phyloP scores from a whole-genome alignment of 1,284 basidiomycete genomes.

The Phylloboletellus chloephorus region DNA sequence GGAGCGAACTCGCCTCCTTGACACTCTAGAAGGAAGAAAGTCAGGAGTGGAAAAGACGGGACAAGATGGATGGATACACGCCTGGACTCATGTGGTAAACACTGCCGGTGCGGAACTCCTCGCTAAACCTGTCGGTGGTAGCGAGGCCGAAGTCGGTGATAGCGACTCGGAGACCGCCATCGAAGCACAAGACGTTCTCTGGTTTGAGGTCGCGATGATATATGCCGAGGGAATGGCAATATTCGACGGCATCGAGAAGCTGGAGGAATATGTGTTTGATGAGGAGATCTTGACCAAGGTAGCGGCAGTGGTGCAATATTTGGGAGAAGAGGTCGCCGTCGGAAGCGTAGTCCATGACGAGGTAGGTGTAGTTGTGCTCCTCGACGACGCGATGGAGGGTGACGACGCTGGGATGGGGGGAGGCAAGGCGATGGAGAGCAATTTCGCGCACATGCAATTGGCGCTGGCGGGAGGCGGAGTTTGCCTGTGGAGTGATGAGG shows the following conservation, averaged over 20 bases:
- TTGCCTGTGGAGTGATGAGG: slow-evolving; percentile 56
- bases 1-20: slow-evolving; percentile 79
- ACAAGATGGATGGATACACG: slow-evolving; percentile 34
- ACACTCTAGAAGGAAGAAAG: slow-evolving; percentile 57
- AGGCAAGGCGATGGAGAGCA: slow-evolving; percentile 83
- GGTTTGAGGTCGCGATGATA: slow-evolving; percentile 98
- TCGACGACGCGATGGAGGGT: slow-evolving; percentile 88
- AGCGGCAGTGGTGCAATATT: slow-evolving; percentile 70
- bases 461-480: slow-evolving; percentile 53
- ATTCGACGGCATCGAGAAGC: slow-evolving; percentile 90
- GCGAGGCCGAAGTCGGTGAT: slow-evolving; percentile 98
- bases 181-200: slow-evolving; percentile 92
- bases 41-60: slow-evolving; percentile 9
- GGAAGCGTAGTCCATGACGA: slow-evolving; percentile 73
- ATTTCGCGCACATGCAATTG: slow-evolving; percentile 76
- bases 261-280: slow-evolving; percentile 89
- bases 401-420: slow-evolving; percentile 82
- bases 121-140: slow-evolving; percentile 81
- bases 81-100: slow-evolving; percentile 97
- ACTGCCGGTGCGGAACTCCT: slow-evolving; percentile 93
- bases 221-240: slow-evolving; percentile 83
- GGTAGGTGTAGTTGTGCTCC: slow-evolving; percentile 60
- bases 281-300: slow-evolving; percentile 73
- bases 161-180: slow-evolving; percentile 74
- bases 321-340: slow-evolving; percentile 91